These are phyloP conservation scores for Penicillium robsamsonii DNA, from an alignment of 495 filamentous ascomycete species.

Conservation along the genomic window DNA sequence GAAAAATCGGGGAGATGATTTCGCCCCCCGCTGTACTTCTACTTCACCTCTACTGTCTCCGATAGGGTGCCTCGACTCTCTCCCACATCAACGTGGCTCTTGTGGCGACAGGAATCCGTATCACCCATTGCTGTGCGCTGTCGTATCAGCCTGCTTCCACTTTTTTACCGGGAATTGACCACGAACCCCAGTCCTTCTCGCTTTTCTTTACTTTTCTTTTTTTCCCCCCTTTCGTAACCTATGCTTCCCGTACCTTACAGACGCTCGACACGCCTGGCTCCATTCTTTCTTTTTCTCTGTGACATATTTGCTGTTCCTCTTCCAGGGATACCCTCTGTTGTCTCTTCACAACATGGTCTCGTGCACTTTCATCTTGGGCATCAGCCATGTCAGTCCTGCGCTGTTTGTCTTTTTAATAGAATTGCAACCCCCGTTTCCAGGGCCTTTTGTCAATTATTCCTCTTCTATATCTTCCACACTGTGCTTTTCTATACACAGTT, in stretches of 20 bases:
- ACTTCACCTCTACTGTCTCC: not conserved
- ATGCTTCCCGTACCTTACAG: conserved; percentile 30
- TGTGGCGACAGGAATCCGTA: conserved; percentile 29
- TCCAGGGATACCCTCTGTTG: conserved; percentile 34
- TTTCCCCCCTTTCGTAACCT: conserved; percentile 21
- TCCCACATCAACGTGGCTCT: conserved; percentile 25
- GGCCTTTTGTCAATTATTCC: not conserved
- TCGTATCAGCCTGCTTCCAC: conserved; percentile 8
- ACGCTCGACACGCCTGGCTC: conserved; percentile 25
- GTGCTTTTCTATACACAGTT: not conserved
- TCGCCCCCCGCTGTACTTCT: conserved; percentile 17
- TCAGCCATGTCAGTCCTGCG: conserved; percentile 27
- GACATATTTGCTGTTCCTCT: conserved; percentile 30
- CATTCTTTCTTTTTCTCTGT: conserved; percentile 26
- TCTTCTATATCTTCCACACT: not conserved
- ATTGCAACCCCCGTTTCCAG: conserved; percentile 21
- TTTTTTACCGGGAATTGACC: too few relatives aligned
- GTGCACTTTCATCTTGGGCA: conserved; percentile 28
- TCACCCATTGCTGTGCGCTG: conserved; percentile 31
- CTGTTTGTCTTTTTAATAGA: conserved; percentile 29
- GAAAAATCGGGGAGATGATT: conserved; percentile 23
- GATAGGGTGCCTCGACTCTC: conserved; percentile 31
- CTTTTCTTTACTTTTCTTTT: conserved; percentile 10
- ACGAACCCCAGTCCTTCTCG: too few relatives aligned
- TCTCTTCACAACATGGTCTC: conserved; percentile 32